Base-by-base conservation (phyloP, 208 protist species). In the Kentomonas sorsogonicus region DNA sequence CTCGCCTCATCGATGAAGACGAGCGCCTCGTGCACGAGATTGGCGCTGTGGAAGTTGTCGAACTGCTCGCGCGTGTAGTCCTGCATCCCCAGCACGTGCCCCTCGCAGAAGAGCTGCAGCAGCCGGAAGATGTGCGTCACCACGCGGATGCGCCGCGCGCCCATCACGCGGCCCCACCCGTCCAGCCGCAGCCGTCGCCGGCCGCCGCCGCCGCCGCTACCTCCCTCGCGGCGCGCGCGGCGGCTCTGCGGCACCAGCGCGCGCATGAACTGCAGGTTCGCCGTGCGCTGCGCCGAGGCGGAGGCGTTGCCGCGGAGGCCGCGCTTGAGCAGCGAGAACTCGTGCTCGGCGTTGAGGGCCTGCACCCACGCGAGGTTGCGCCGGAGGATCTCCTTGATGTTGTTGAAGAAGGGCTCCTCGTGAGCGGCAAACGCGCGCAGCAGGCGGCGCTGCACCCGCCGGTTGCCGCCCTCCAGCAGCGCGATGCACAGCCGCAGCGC, bases 81-180 rank as follows among this genome's bases (percentile, higher is more conserved):
- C 70, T 97, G 89, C 69, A 97, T 66, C 7, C 73, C 65, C 4
- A 62, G 16, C 47, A 92, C 84, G 71, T 97, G 91, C 25, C 91
- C 92, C 64, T 97, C 93, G 67, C 89, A 96, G 57, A 96, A 85
- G 30, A 97, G 77, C 76, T 97, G 93, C 26, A 97, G 63, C 4
- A 96, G 81, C 10, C 91, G 81, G 41, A 97, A 81, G 33, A 95
- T 61, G 20, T 47, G 61, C n/a, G 52, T 53, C 33, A 91, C 65
- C 27, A 85, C 52, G 41, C 67, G 64, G 29, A 83, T 44, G 0
- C 76, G 79, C 23, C 78, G 65, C 25, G 62, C 63, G 29, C 74
- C 79, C 1, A 60, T 47, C 53, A 77, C 74, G 25, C 77, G 61
- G 13, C 66, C 73, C 83, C 83, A 91, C n/a, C 78, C 83, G 6